Evolutionary conservation across 805 yeast species (phyloP).

Genomic region (Ogataea paraovalis): DNA sequence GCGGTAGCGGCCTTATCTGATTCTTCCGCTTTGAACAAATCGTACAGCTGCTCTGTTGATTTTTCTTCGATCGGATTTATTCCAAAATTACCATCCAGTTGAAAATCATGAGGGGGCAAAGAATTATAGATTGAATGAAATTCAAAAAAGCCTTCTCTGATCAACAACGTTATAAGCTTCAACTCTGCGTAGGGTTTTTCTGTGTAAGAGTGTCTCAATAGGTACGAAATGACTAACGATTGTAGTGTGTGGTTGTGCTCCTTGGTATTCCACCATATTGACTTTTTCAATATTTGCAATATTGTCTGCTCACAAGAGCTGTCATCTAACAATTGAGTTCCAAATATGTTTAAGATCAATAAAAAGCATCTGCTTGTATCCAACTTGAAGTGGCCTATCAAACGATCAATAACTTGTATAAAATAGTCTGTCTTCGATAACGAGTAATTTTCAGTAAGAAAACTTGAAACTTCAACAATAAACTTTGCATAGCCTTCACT

Average conservation of each 20-base stretch:
- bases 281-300: slow-evolving; percentile 43
- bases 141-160: slow-evolving; percentile 63
- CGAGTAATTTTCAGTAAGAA: slow-evolving; percentile 40
- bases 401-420: slow-evolving; percentile 44
- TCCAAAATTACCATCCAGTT: slow-evolving; percentile 15
- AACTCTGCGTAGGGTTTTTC: slow-evolving; percentile 20
- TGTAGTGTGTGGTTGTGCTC: slow-evolving; percentile 19
- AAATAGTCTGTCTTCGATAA: slow-evolving; percentile 40
- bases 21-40: slow-evolving; percentile 40
- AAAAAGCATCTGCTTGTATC: slow-evolving; percentile 73
- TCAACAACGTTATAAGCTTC: slow-evolving; percentile 45
- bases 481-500: slow-evolving; percentile 74
- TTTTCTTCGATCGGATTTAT: slow-evolving; percentile 10
- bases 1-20: slow-evolving; percentile 58
- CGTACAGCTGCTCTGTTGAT: slow-evolving; percentile 41
- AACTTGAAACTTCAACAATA: slow-evolving; percentile 42
- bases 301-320: slow-evolving; percentile 39
- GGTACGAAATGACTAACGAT: slow-evolving; percentile 19
- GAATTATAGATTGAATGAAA: slow-evolving; percentile 58
- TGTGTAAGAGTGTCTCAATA: slow-evolving; percentile 40
- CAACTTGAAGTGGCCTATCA: slow-evolving; percentile 71
- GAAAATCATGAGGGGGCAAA: slow-evolving; percentile 43
- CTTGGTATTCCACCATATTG: slow-evolving; percentile 57
- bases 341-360: slow-evolving; percentile 50
- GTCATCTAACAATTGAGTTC: slow-evolving; percentile 37